Evolutionary conservation across 352 stramenopile genomes (phyloP).

Genomic region (Phytopythium cucurbitacearum): DNA sequence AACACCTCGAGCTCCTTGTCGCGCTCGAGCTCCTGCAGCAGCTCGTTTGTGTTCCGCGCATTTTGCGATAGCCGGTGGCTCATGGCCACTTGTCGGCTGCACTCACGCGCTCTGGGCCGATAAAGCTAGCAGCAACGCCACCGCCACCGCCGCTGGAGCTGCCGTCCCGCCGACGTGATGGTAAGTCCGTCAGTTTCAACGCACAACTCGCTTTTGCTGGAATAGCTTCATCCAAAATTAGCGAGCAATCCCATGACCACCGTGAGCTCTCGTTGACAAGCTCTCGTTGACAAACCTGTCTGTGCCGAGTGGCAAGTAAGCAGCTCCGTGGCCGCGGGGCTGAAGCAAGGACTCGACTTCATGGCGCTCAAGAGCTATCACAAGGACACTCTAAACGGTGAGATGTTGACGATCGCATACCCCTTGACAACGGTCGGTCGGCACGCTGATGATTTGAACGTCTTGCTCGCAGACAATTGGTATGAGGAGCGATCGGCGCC

Average conservation of each 20-base stretch:
- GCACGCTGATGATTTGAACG: background rate
- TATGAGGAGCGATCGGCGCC: constrained; percentile 65
- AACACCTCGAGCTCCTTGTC: constrained; percentile 86
- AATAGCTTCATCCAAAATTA: background rate
- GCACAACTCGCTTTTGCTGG: background rate
- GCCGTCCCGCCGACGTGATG: too few relatives aligned
- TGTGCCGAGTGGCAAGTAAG: too few relatives aligned
- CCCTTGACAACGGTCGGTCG: background rate
- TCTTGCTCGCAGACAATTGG: constrained; percentile 61
- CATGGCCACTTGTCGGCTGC: constrained; percentile 23
- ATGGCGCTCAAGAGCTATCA: constrained; percentile 84
- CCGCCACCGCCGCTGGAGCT: too few relatives aligned
- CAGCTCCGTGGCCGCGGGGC: too few relatives aligned
- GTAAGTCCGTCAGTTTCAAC: too few relatives aligned
- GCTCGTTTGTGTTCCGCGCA: constrained; percentile 72
- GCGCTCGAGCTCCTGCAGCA: constrained; percentile 81
- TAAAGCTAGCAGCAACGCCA: background rate
- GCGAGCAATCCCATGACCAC: background rate
- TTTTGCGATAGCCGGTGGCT: constrained; percentile 81
- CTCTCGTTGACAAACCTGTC: too few relatives aligned
- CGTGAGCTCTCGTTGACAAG: background rate
- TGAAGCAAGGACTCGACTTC: background rate
- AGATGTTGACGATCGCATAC: background rate
- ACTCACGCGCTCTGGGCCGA: background rate
- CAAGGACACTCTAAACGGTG: constrained; percentile 74